Conservation (phyloP, 225 moss, liverwort and hornwort species). For the Antitrichia curtipendula region DNA sequence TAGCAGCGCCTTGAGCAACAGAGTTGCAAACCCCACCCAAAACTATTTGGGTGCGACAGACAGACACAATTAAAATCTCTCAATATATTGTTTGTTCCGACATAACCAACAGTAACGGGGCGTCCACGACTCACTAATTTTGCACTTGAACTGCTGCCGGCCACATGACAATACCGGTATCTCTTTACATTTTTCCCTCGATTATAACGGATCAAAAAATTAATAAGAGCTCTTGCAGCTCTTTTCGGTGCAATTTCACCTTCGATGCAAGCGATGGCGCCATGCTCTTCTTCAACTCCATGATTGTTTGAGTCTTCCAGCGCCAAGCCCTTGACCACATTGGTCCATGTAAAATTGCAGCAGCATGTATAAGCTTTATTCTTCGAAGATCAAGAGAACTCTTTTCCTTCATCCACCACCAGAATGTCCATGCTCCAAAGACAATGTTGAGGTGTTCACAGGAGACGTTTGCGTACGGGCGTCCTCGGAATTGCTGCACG, state of each 20-base stretch:
- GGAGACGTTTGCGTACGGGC: constrained; percentile 39
- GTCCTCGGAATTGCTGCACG: constrained; percentile 40
- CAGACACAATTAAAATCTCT: background rate
- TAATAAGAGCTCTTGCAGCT: background rate
- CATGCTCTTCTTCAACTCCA: background rate
- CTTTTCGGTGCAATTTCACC: constrained; percentile 3
- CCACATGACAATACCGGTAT: background rate
- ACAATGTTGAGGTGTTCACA: constrained; percentile 24
- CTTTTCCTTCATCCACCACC: constrained; percentile 4
- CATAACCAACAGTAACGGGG: background rate
- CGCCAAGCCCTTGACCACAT: background rate
- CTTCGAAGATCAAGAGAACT: background rate
- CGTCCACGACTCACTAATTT: background rate
- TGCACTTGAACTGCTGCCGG: background rate
- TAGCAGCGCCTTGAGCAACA: background rate
- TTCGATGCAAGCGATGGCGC: background rate
- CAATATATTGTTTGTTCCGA: background rate
- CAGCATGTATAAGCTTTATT: background rate
- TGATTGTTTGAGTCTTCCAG: background rate
- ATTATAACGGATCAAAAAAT: constrained; percentile 3
- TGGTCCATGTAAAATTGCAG: background rate
- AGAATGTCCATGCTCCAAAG: constrained; percentile 28
- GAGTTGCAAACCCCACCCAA: background rate
- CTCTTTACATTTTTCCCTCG: background rate
- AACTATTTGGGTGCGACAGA: background rate